Evolutionary conservation across 2,329 filamentous ascomycete species (phyloP).

Genomic region (Nemania abortiva): DNA sequence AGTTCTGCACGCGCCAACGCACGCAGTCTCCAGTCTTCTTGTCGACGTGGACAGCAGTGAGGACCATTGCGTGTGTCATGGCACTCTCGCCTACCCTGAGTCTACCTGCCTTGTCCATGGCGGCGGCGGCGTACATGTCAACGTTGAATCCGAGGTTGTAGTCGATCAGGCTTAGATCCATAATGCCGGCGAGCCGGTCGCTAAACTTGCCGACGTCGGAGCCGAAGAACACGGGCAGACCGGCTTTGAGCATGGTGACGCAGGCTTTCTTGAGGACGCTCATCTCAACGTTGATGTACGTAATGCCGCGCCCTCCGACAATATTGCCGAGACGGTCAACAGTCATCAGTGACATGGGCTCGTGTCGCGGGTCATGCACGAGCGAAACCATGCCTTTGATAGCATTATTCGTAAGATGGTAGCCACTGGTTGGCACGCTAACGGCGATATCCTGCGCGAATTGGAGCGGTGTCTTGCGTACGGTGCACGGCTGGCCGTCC

Average conservation of each 20-base stretch:
- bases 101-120: constrained; percentile 80
- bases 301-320: constrained; percentile 78
- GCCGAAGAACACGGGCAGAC: constrained; percentile 88
- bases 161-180: constrained; percentile 82
- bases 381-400: constrained; percentile 81
- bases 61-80: constrained; percentile 94
- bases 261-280: constrained; percentile 76
- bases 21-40: constrained; percentile 71
- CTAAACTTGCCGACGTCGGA: constrained; percentile 88
- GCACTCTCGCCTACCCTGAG: constrained; percentile 79
- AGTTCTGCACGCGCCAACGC: constrained; percentile 89
- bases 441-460: constrained; percentile 77
- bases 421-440: constrained; percentile 59
- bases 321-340: constrained; percentile 86
- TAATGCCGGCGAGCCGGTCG: constrained; percentile 75
- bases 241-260: constrained; percentile 81
- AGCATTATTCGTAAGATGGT: constrained; percentile 64
- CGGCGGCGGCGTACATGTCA: constrained; percentile 65
- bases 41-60: constrained; percentile 86
- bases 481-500: constrained; percentile 70
- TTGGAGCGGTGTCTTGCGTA: constrained; percentile 74
- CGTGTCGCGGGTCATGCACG: constrained; percentile 86
- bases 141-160: constrained; percentile 89
- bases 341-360: constrained; percentile 77
- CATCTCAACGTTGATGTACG: constrained; percentile 87